Conservation (phyloP, 306 rosid genomes). For the Citrullus colocynthis region DNA sequence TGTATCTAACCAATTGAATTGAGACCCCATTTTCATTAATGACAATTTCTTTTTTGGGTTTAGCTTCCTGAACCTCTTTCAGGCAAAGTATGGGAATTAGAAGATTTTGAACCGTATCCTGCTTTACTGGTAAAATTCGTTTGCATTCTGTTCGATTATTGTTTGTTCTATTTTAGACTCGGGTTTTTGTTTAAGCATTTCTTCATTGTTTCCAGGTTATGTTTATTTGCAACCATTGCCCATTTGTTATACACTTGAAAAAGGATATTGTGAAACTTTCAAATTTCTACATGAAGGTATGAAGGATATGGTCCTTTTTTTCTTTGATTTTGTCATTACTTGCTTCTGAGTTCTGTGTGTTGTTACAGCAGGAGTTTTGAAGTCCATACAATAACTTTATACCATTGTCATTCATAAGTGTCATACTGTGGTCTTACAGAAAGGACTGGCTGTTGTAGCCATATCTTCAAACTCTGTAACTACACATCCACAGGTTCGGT, state of each 20-base stretch:
- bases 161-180: background rate
- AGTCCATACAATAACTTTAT: background rate
- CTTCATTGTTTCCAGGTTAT: conserved; percentile 53
- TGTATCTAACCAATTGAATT: background rate
- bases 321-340: conserved; percentile 8
- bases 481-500: conserved; percentile 81
- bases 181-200: background rate
- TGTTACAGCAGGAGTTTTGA: background rate
- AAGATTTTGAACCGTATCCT: conserved; percentile 81
- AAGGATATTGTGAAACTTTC: conserved; percentile 65
- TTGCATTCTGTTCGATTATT: background rate
- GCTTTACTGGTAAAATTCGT: conserved; percentile 53
- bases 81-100: conserved; percentile 70
- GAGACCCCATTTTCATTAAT: background rate
- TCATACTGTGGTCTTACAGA: conserved; percentile 33
- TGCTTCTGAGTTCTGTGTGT: background rate
- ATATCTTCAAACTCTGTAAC: conserved; percentile 77
- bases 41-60: background rate
- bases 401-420: background rate
- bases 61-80: conserved; percentile 91
- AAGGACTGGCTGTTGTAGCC: conserved; percentile 71
- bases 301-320: background rate
- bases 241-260: conserved; percentile 77
- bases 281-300: conserved; percentile 69
- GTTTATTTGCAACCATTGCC: conserved; percentile 97